Evolutionary conservation across 2,329 filamentous ascomycete species (phyloP), one percentile per base, ranked within the genome.

Genomic region (Neodidymelliopsis sp.): DNA sequence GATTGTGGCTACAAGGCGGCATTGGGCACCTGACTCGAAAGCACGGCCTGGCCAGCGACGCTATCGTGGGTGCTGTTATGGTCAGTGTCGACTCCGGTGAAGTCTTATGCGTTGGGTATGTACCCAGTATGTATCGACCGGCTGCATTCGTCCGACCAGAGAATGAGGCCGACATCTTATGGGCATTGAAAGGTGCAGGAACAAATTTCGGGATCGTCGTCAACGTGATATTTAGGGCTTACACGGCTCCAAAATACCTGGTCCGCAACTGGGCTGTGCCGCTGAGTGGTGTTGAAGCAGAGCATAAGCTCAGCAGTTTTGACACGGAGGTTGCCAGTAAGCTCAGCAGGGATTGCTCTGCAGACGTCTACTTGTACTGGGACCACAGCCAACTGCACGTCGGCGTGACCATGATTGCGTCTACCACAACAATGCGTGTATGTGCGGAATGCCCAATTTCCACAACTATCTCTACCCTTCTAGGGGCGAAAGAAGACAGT

Each of bases 1-100:
- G 85, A 0, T 57, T 84, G 11, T 87, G 83, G 82, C 72, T 88
- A 35, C 84, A 87, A 72, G 85, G 85, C 29, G 84, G 84, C 41
- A 84, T 87, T 37, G 84, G 84, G 2, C 83, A 86, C 55, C 70
- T 85, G n/a, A 60, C 79, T 25, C 75, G 84, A 49, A 44, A 75
- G 7, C 67, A 84, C 54, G 84, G 84, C 1, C 81, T 88, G 10
- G 53, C 82, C 2, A 86, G 82, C 55, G 84, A 87, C 54, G 64
- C 77, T 33, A 80, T 87, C 34, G 64, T 86, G n/a, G 84, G 84
- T 53, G 84, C 80, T 15, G 76, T 86, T 2, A 10, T 87, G 19
- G 77, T 86, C 65, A 79, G 78, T 54, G 76, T 82, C 42, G 61
- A 71, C 0, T 77, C 77, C 25, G 72, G 77, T 22, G 49, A 78